phyloP scores from a whole-genome alignment of 768 basidiomycete species.

The Hydnum rufescens region DNA sequence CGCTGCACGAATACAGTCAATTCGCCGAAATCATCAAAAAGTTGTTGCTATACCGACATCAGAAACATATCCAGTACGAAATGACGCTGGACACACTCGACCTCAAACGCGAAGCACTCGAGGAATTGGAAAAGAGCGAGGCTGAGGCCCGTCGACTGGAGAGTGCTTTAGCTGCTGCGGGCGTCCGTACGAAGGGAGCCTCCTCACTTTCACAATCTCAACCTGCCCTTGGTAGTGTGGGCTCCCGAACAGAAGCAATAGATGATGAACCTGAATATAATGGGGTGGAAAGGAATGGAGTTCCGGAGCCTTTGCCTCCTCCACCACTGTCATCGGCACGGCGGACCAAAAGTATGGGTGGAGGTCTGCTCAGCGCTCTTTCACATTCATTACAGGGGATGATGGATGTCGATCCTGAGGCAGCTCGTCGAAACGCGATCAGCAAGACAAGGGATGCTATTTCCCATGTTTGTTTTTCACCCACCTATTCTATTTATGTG shows the following conservation, averaged over 20 bases:
- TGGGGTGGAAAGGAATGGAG: neutral
- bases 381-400: conserved; percentile 92
- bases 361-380: conserved; percentile 76
- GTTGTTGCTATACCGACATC: conserved; percentile 83
- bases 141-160: conserved; percentile 75
- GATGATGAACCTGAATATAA: conserved; percentile 3
- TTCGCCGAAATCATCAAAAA: conserved; percentile 91
- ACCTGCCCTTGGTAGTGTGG: neutral
- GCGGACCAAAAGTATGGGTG: conserved; percentile 17
- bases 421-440: conserved; percentile 78
- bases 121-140: conserved; percentile 84
- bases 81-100: conserved; percentile 88
- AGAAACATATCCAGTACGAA: conserved; percentile 95
- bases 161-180: conserved; percentile 46
- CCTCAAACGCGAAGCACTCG: conserved; percentile 61
- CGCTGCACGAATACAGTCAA: conserved; percentile 86
- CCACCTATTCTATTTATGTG: neutral
- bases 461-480: conserved; percentile 48
- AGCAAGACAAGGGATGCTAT: conserved; percentile 88
- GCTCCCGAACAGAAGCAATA: neutral
- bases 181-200: conserved; percentile 19
- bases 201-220: conserved; percentile 14
- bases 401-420: conserved; percentile 98
- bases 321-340: neutral
- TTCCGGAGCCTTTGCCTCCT: neutral